Conservation (phyloP, 805 yeast genomes). For the Sungouiozyma intestinalis region DNA sequence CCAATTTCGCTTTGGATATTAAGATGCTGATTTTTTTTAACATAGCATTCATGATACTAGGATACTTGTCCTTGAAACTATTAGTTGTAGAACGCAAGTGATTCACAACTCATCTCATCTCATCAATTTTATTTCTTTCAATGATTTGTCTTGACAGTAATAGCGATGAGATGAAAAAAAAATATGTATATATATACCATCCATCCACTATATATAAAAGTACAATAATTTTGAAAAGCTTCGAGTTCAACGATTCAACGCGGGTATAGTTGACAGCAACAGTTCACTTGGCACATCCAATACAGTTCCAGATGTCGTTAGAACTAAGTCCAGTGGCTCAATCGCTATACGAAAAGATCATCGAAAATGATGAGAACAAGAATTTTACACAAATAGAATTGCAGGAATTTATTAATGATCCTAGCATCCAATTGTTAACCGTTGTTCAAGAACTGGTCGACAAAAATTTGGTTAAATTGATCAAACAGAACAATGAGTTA, state of each 20-base stretch:
- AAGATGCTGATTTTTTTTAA: constrained; percentile 49
- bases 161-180: constrained; percentile 4
- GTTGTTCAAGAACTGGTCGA: constrained; percentile 44
- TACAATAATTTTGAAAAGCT: neutral
- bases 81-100: constrained; percentile 52
- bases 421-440: constrained; percentile 35
- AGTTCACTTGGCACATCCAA: too few relatives aligned
- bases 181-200: neutral
- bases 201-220: neutral
- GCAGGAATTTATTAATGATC: constrained; percentile 34
- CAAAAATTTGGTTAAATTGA: constrained; percentile 55
- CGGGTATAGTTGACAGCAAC: too few relatives aligned
- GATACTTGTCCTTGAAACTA: constrained; percentile 64
- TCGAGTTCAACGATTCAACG: too few relatives aligned
- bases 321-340: constrained; percentile 35
- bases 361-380: constrained; percentile 31
- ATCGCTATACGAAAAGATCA: constrained; percentile 46
- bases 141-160: neutral
- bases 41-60: constrained; percentile 47
- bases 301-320: neutral
- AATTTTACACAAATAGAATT: constrained; percentile 64
- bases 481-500: constrained; percentile 55
- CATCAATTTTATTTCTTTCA: neutral
- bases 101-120: neutral
- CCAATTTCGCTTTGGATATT: constrained; percentile 61